Percentiles rank a stretch among this genome's conserved stretches.
Conservation (phyloP, 2,329 filamentous ascomycete species). For the Stagonosporopsis vannaccii region DNA sequence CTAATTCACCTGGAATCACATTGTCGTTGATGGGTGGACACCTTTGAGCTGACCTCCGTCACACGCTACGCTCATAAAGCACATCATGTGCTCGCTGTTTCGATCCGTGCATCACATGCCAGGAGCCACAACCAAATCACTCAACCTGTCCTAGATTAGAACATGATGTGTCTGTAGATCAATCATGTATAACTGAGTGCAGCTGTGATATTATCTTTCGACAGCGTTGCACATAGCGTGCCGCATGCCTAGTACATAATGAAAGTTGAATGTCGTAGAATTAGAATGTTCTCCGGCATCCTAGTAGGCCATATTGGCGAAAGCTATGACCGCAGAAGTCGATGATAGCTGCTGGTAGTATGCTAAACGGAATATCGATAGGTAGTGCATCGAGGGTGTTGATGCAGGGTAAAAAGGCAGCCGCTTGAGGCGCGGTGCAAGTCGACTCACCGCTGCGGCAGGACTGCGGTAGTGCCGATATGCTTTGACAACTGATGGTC, state of each 20-base stretch:
- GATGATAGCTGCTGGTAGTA: no score
- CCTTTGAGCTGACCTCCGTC: neutral
- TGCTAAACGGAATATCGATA: neutral
- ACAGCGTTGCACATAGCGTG: neutral
- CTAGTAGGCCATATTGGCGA: neutral
- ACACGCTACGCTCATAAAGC: neutral
- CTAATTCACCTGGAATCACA: neutral
- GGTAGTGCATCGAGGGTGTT: neutral
- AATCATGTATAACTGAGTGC: no score
- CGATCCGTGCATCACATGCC: constrained; percentile 2
- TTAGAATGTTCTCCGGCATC: neutral
- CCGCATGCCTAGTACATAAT: neutral
- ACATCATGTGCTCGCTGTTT: constrained; percentile 14
- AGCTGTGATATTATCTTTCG: neutral
- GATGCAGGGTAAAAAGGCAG: neutral
- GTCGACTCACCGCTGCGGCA: neutral
- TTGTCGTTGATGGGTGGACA: constrained; percentile 1
- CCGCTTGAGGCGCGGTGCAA: neutral
- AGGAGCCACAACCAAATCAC: neutral
- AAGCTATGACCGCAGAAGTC: neutral
- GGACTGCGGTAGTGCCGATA: neutral
- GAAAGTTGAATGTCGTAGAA: neutral
- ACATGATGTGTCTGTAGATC: neutral
- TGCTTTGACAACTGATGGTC: neutral
- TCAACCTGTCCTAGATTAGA: neutral